A percentile compares a stretch with the other conserved stretches of the same genome.
Evolutionary conservation across 2,329 filamentous ascomycete genomes (phyloP).

Genomic region (Alternaria triticimaculans): DNA sequence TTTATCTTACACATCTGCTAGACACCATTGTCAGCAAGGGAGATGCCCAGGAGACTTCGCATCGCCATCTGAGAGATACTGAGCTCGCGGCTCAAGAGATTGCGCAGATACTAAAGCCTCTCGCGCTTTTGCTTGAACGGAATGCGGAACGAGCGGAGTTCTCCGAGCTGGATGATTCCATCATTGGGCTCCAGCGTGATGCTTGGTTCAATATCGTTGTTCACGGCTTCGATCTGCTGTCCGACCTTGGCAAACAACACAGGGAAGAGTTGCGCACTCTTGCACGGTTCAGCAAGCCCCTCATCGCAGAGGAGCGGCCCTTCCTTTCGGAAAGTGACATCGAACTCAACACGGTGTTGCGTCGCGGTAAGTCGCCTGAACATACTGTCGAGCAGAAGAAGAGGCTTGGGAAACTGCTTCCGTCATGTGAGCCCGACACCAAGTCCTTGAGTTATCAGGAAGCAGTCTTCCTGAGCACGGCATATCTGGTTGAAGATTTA

Average conservation of each 20-base stretch:
- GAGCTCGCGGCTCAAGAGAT: constrained; percentile 88
- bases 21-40: constrained; percentile 90
- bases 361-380: constrained; percentile 82
- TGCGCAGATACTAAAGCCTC: constrained; percentile 80
- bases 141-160: constrained; percentile 65
- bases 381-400: constrained; percentile 82
- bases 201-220: constrained; percentile 98
- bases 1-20: constrained; percentile 83
- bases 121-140: constrained; percentile 81
- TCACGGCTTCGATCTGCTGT: constrained; percentile 83
- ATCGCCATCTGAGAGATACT: constrained; percentile 77
- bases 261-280: constrained; percentile 80
- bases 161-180: constrained; percentile 53
- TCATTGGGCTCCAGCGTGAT: constrained; percentile 78
- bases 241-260: constrained; percentile 75
- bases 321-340: constrained; percentile 96
- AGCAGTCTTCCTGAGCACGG: constrained; percentile 88
- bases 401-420: constrained; percentile 74
- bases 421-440: constrained; percentile 78
- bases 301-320: constrained; percentile 86
- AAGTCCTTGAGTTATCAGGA: constrained; percentile 86
- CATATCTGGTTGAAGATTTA: constrained; percentile 86
- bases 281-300: constrained; percentile 83
- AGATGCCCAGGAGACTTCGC: constrained; percentile 75
- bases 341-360: constrained; percentile 90